Conservation (phyloP, 768 basidiomycete genomes). For the Harrya chromipes region DNA sequence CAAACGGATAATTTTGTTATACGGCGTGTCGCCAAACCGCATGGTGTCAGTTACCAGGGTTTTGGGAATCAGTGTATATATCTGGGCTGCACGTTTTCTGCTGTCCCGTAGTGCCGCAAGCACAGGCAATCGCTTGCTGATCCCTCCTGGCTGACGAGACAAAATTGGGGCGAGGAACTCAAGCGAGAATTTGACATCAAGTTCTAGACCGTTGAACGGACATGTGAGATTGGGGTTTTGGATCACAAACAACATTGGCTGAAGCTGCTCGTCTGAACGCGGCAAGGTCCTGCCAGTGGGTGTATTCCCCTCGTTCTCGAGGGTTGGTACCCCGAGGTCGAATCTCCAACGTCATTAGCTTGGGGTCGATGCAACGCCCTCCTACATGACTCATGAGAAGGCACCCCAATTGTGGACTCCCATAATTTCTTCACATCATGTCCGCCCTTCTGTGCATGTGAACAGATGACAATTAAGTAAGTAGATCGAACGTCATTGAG, state of each 20-base stretch:
- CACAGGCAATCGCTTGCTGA: slow-evolving; percentile 17
- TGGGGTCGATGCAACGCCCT: slow-evolving; percentile 14
- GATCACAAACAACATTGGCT: slow-evolving; percentile 4
- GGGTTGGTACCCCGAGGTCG: slow-evolving; percentile 10
- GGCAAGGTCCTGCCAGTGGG: not conserved
- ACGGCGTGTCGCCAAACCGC: slow-evolving; percentile 20
- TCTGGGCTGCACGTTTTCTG: slow-evolving; percentile 20
- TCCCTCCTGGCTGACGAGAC: slow-evolving; percentile 16
- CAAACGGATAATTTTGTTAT: slow-evolving; percentile 15
- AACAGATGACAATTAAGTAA: not conserved
- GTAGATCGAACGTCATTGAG: slow-evolving; percentile 1
- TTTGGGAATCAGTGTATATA: slow-evolving; percentile 22
- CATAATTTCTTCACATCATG: slow-evolving; percentile 10
- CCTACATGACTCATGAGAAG: slow-evolving; percentile 10
- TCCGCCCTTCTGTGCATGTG: slow-evolving; percentile 7
- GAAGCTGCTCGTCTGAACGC: slow-evolving; percentile 5
- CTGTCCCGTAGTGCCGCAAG: slow-evolving; percentile 19
- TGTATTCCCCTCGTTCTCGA: slow-evolving; percentile 15
- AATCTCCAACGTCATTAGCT: slow-evolving; percentile 14
- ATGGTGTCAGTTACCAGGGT: slow-evolving; percentile 29
- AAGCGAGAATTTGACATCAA: slow-evolving; percentile 28
- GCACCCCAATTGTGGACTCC: slow-evolving; percentile 16
- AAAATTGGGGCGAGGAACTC: slow-evolving; percentile 26
- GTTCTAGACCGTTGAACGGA: slow-evolving; percentile 22
- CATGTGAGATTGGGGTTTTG: slow-evolving; percentile 18